A percentile compares a stretch with the other conserved stretches of the same genome.
Evolutionary conservation across 2,329 filamentous ascomycete species (phyloP).

Genomic region (Ophiostoma himal-ulmi): DNA sequence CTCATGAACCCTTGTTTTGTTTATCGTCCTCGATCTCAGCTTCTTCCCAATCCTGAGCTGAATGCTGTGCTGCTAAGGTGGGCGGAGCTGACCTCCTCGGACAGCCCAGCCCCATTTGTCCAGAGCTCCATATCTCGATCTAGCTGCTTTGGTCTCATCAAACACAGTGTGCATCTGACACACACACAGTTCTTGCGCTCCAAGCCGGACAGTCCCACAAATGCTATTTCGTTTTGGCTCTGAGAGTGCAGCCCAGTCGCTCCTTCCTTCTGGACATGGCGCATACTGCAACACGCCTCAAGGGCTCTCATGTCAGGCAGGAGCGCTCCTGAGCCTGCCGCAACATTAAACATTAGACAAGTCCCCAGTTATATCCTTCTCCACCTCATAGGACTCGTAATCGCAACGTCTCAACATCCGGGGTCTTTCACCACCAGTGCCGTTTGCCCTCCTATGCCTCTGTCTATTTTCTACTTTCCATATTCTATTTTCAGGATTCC

Average conservation of each 20-base stretch:
- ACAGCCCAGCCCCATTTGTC: background rate
- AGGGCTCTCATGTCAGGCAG: background rate
- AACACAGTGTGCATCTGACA: background rate
- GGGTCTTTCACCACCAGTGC: conserved; percentile 2
- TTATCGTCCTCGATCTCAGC: background rate
- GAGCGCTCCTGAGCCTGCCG: conserved; percentile 5
- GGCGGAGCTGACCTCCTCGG: background rate
- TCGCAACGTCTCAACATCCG: conserved; percentile 20
- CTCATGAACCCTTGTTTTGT: background rate
- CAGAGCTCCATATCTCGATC: background rate
- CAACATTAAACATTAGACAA: background rate
- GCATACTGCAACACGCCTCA: background rate
- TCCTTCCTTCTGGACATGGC: background rate
- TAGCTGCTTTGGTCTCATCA: background rate
- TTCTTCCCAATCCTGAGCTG: background rate
- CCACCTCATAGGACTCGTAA: conserved; percentile 17
- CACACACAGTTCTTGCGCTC: background rate
- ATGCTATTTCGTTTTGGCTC: background rate
- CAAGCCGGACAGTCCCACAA: background rate
- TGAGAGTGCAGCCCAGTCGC: background rate
- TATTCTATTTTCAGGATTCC: conserved; percentile 8
- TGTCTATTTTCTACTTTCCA: background rate
- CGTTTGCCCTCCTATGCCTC: background rate
- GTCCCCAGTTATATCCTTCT: conserved; percentile 2
- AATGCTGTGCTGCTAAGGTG: too few species aligned